These are phyloP conservation scores for Fusarium torulosum DNA, from an alignment of 2,329 filamentous ascomycete genomes.

Conservation along the genomic window DNA sequence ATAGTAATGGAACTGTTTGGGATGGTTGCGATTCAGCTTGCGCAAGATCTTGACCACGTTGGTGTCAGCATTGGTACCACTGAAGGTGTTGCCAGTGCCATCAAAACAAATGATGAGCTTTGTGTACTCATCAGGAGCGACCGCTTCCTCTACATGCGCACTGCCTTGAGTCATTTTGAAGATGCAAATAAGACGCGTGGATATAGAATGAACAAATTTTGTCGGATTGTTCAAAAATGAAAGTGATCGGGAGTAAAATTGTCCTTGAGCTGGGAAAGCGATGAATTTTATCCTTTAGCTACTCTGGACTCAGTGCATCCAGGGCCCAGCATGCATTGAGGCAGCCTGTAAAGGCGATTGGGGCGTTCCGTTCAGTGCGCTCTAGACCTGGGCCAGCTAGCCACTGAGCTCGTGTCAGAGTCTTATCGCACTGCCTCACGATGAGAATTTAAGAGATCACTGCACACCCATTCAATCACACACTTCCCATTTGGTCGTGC, in stretches of 20 bases:
- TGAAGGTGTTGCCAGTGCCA: slow-evolving; percentile 62
- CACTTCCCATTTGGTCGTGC: not conserved
- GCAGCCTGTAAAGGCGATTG: not conserved
- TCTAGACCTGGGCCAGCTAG: not conserved
- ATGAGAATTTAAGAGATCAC: not conserved
- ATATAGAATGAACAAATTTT: too few species aligned
- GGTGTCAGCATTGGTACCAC: slow-evolving; percentile 61
- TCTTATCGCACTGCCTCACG: not conserved
- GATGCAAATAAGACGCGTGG: not conserved
- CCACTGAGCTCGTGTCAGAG: not conserved
- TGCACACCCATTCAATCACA: not conserved
- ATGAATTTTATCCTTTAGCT: not conserved
- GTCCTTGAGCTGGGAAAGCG: not conserved
- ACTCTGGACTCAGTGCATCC: not conserved
- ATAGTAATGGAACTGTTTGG: slow-evolving; percentile 62
- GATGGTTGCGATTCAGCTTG: slow-evolving; percentile 59
- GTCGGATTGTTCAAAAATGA: not conserved
- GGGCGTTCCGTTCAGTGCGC: not conserved
- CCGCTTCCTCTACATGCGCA: not conserved
- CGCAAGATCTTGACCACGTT: slow-evolving; percentile 65
- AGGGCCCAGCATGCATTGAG: not conserved
- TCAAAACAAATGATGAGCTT: slow-evolving; percentile 63
- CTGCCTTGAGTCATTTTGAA: not conserved
- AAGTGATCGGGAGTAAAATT: not conserved
- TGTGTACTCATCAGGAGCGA: not conserved